These are phyloP conservation scores for Fraxinus paxiana DNA, from an alignment of 305 asterid genomes.

Conservation along the genomic window DNA sequence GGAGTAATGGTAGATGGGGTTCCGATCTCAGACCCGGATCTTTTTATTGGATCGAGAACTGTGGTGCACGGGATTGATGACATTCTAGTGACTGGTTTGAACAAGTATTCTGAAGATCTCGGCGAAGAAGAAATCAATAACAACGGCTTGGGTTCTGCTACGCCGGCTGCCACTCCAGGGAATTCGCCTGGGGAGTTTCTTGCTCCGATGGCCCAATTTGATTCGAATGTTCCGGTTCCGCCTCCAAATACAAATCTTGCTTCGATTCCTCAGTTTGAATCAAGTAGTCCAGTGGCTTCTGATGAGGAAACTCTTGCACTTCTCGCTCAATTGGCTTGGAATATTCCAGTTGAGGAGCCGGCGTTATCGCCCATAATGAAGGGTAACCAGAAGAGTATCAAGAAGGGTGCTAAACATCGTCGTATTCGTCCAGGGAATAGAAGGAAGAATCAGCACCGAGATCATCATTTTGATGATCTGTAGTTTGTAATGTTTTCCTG, in stretches of 20 bases:
- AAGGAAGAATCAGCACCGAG: neutral
- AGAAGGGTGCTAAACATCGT: slow-evolving; percentile 10
- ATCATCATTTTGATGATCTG: slow-evolving; percentile 18
- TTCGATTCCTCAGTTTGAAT: slow-evolving; percentile 1
- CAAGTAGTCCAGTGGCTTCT: neutral
- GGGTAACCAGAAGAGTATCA: slow-evolving; percentile 11
- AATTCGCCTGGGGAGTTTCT: neutral
- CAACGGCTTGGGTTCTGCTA: slow-evolving; percentile 4
- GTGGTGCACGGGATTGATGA: slow-evolving; percentile 61
- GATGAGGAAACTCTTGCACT: neutral
- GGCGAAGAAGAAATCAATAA: neutral
- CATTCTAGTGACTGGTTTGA: slow-evolving; percentile 47
- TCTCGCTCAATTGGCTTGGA: neutral
- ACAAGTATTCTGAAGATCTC: slow-evolving; percentile 27
- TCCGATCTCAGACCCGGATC: slow-evolving; percentile 45
- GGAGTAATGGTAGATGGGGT: slow-evolving; percentile 50
- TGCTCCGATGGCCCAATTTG: neutral
- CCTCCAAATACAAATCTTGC: neutral
- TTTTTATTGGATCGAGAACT: slow-evolving; percentile 45
- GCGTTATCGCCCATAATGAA: neutral
- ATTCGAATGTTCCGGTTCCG: slow-evolving; percentile 18
- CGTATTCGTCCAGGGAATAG: slow-evolving; percentile 14
- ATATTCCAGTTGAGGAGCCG: slow-evolving; percentile 8
- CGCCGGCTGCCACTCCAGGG: slow-evolving; percentile 10
- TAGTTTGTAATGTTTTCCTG: neutral